Percentiles rank a stretch among this genome's conserved stretches.
These are phyloP conservation scores for Tulasnella sp. DNA, from an alignment of 768 basidiomycete genomes.

Conservation along the genomic window DNA sequence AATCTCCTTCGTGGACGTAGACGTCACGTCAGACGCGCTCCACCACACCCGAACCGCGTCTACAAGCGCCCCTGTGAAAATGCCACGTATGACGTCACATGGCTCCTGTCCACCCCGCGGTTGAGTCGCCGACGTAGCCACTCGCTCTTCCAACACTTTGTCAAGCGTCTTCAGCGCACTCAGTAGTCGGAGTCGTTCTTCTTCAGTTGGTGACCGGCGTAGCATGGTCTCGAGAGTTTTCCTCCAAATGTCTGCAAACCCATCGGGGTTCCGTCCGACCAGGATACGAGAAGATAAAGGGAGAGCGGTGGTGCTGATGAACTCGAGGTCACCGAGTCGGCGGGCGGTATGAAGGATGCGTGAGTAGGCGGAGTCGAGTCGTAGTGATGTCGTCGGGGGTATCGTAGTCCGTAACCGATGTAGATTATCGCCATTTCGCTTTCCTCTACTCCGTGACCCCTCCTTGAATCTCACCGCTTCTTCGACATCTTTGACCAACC, in stretches of 20 bases:
- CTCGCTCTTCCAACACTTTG: background rate
- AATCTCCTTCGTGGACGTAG: background rate
- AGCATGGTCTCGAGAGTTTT: background rate
- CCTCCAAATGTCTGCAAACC: background rate
- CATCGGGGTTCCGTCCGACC: background rate
- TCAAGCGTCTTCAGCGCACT: background rate
- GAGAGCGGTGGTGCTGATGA: background rate
- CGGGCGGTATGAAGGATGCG: background rate
- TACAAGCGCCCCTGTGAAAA: background rate
- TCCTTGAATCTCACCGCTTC: background rate
- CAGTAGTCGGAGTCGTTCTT: background rate
- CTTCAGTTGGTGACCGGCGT: background rate
- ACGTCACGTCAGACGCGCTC: background rate
- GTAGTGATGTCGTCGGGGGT: background rate
- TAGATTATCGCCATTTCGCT: background rate
- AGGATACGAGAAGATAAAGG: background rate
- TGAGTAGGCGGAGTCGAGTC: background rate
- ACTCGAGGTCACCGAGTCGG: background rate
- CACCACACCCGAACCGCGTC: background rate
- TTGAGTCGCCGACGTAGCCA: background rate
- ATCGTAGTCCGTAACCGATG: background rate
- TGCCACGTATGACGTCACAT: background rate
- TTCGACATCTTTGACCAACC: background rate
- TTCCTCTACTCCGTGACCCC: background rate
- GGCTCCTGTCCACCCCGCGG: background rate